Base-by-base conservation (phyloP, 2,329 filamentous ascomycete species). In the Diaporthe nobilis region DNA sequence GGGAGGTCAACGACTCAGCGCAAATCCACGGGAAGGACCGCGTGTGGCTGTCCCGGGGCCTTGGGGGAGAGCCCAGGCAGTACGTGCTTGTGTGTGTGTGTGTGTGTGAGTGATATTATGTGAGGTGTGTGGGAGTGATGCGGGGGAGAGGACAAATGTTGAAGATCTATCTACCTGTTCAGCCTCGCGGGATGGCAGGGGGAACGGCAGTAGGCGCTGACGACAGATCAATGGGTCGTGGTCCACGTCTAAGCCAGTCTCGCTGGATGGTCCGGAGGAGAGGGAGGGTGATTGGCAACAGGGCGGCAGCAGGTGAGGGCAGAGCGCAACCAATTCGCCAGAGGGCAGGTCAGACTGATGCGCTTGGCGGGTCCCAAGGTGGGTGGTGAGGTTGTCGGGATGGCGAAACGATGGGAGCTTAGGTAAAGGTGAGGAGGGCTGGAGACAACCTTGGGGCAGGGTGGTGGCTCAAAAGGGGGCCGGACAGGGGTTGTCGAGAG, bases 101-200 rank as follows among this genome's bases (percentile, higher is more conserved):
- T 42, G 37, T 55, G 49, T 39, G 49, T 53, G 22, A 28, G 37
- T 55, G 49, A n/a, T 65, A 49, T 65, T 65, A 65, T 49, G 61
- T 51, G 44, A 51, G 63, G 44, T 39, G 65, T 25, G 49, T 37
- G 57, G 49, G 49, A 68, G 57, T 39, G 65, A 67, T 37, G 55
- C 44, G 47, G 44, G 70, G 71, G 71, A 71, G 44, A 65, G 65
- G 72, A 74, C 67, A 76, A 75, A 72, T 63, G 76, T 39, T 76
- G 76, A 72, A 73, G 76, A 49, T 51, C 74, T 75, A 71, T 76
- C 75, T 77, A 77, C 75, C 76, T 76, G 76, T 75, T 77, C 76
- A 73, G 72, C 76, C 76, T 76, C 76, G 75, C 75, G 60, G 49
- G 44, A 44, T 57, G 71, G 72, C 76, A 76, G 65, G 65, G 73